These are phyloP conservation scores for Yamadazyma takamatsuzukensis DNA, from an alignment of 805 yeast species.

Conservation along the genomic window DNA sequence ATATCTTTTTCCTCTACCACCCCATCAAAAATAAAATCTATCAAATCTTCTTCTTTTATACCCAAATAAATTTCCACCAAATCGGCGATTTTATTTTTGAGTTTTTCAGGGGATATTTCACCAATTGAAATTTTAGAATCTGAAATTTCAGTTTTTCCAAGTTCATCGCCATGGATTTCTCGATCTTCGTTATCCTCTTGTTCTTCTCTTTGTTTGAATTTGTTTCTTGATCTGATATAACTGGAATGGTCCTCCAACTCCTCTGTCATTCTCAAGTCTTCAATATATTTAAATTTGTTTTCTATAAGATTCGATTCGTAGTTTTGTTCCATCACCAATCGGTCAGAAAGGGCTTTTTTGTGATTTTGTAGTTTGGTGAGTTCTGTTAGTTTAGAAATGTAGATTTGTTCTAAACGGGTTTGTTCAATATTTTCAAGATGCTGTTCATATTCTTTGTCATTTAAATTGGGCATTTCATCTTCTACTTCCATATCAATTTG, in stretches of 20 bases:
- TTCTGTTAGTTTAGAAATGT: constrained; percentile 12
- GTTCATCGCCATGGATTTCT: constrained; percentile 15
- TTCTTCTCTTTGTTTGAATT: constrained; percentile 39
- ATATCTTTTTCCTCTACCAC: constrained; percentile 27
- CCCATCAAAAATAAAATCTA: constrained; percentile 39
- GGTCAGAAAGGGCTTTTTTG: constrained; percentile 15
- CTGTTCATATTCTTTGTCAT: constrained; percentile 27
- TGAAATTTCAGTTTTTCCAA: background rate
- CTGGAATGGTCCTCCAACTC: constrained; percentile 31
- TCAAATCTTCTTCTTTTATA: constrained; percentile 47
- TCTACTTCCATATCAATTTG: constrained; percentile 1
- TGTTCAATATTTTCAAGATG: constrained; percentile 16
- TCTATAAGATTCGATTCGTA: constrained; percentile 40
- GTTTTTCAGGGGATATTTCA: constrained; percentile 11
- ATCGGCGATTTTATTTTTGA: constrained; percentile 35
- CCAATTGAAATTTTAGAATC: no score
- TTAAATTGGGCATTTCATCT: constrained; percentile 18
- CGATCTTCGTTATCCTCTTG: constrained; percentile 38
- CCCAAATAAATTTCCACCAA: constrained; percentile 53
- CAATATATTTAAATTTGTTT: constrained; percentile 30
- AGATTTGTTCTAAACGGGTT: constrained; percentile 19
- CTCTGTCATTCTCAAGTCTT: constrained; percentile 19
- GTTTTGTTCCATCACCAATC: constrained; percentile 17
- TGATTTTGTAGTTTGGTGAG: constrained; percentile 18
- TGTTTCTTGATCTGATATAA: constrained; percentile 38